These are phyloP conservation scores for Pilaira anomala DNA, from an alignment of 192 early-diverging fungal species.

Conservation along the genomic window DNA sequence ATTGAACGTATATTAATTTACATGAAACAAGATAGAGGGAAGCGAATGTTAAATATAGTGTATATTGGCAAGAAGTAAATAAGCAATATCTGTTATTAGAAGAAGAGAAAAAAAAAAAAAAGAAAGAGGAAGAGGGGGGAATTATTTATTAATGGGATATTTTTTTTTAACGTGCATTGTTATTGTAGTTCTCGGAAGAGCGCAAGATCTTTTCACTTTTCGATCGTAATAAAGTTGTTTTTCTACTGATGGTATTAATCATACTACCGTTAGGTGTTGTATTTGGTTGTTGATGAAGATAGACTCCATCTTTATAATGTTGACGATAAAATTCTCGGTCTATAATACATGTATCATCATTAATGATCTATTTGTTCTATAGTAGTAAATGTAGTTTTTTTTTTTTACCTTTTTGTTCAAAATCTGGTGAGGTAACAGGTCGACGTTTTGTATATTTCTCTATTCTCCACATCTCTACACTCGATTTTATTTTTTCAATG, in stretches of 20 bases:
- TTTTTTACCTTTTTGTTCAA: conserved; percentile 27
- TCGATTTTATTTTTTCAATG: conserved; percentile 24
- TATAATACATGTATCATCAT: conserved; percentile 1
- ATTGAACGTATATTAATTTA: no score
- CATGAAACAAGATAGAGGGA: no score
- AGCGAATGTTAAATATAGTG: no score
- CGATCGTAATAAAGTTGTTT: conserved; percentile 21
- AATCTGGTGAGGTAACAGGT: conserved; percentile 22
- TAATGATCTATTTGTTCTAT: background rate
- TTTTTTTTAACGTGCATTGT: background rate
- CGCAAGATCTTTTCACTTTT: conserved; percentile 31
- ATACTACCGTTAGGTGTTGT: background rate
- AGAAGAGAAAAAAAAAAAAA: no score
- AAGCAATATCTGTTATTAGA: no score
- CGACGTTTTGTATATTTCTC: conserved; percentile 31
- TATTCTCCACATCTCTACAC: conserved; percentile 28
- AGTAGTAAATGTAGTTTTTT: background rate
- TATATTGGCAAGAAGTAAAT: no score
- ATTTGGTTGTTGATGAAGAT: conserved; percentile 13
- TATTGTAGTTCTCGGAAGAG: conserved; percentile 30
- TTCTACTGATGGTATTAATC: conserved; percentile 9
- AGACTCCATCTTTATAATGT: conserved; percentile 30
- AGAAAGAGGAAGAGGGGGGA: no score
- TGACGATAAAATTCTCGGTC: conserved; percentile 30
- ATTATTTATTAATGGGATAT: no score